Conservation (phyloP, 2,329 filamentous ascomycete genomes). For the Aspergillus piperis region DNA sequence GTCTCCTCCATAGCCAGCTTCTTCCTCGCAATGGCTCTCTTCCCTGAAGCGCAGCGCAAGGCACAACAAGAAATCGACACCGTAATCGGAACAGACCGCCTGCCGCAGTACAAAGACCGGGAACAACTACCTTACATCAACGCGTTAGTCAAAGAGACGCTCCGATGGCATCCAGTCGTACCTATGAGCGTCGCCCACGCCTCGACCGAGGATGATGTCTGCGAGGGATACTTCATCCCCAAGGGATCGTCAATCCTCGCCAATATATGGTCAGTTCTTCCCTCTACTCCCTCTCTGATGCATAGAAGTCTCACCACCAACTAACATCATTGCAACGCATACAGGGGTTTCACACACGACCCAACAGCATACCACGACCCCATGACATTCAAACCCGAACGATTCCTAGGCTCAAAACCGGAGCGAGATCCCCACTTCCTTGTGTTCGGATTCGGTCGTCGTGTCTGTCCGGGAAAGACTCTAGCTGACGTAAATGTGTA, state of each 20-base stretch:
- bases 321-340: no score
- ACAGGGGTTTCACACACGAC: conserved; percentile 9
- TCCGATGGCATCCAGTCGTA: conserved; percentile 28
- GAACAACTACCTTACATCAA: conserved; percentile 35
- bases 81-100: conserved; percentile 12
- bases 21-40: conserved; percentile 24
- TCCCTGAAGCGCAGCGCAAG: conserved; percentile 18
- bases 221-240: background rate
- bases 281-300: no score
- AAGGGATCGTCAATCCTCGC: conserved; percentile 39
- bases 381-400: conserved; percentile 10
- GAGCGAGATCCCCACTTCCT: conserved; percentile 41
- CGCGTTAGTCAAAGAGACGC: conserved; percentile 36
- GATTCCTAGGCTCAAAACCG: conserved; percentile 18
- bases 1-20: conserved; percentile 19
- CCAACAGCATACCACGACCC: conserved; percentile 9
- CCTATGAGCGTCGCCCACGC: background rate
- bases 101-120: conserved; percentile 19
- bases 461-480: conserved; percentile 24
- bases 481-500: conserved; percentile 24
- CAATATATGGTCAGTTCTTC: conserved; percentile 37
- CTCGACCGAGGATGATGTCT: background rate
- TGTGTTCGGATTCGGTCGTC: conserved; percentile 26
- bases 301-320: background rate
- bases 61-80: conserved; percentile 23